phyloP scores from a whole-genome alignment of 768 basidiomycete genomes.

The Strobilomyces echinocephalus region DNA sequence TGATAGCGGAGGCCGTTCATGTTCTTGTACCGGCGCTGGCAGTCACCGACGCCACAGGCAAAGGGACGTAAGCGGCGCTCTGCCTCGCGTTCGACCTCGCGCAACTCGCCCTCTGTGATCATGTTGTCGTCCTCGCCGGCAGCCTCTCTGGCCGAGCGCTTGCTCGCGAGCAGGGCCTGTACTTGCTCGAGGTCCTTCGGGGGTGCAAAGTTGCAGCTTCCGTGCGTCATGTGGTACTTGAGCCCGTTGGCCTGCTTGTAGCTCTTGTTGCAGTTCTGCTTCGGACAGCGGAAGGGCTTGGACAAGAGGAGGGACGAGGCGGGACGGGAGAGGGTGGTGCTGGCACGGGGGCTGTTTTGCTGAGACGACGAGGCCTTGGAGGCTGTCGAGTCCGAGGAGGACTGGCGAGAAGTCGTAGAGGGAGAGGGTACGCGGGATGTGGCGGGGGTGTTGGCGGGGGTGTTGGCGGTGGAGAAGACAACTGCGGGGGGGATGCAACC shows the following conservation, averaged over 20 bases:
- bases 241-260: slow-evolving; percentile 96
- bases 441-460: slow-evolving; percentile 45
- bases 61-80: slow-evolving; percentile 80
- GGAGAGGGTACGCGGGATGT: slow-evolving; percentile 40
- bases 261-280: slow-evolving; percentile 91
- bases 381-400: slow-evolving; percentile 24
- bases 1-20: slow-evolving; percentile 97
- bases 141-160: slow-evolving; percentile 37
- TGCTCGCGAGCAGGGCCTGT: slow-evolving; percentile 59
- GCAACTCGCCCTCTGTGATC: slow-evolving; percentile 57
- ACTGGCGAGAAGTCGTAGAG: slow-evolving; percentile 15
- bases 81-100: slow-evolving; percentile 78
- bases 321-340: slow-evolving; percentile 45
- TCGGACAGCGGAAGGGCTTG: slow-evolving; percentile 91
- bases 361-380: slow-evolving; percentile 27
- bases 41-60: slow-evolving; percentile 85
- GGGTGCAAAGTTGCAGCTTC: slow-evolving; percentile 89
- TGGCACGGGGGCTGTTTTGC: slow-evolving; percentile 31
- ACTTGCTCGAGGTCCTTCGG: slow-evolving; percentile 80
- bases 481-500: slow-evolving; percentile 64
- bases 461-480: slow-evolving; percentile 48
- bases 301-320: slow-evolving; percentile 61
- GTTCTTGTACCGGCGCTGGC: slow-evolving; percentile 90
- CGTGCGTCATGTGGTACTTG: slow-evolving; percentile 92
- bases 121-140: slow-evolving; percentile 38